Evolutionary conservation across 352 stramenopile genomes (phyloP).

Genomic region (Phytophthora tubulina): DNA sequence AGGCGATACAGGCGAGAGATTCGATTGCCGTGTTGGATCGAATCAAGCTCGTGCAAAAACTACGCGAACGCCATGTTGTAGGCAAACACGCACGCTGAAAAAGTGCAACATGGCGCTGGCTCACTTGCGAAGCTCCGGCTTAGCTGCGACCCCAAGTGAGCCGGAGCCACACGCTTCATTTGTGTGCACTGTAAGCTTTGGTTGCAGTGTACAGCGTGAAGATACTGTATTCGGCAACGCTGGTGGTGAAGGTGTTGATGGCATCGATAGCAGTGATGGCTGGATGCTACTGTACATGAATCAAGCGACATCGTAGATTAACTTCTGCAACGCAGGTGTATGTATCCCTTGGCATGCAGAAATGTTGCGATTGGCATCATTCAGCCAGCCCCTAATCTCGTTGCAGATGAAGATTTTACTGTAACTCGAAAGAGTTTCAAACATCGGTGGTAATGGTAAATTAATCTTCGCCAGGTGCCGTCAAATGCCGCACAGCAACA

Average conservation of each 20-base stretch:
- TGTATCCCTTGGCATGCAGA: background rate
- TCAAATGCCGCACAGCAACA: too few species aligned
- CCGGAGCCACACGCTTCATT: too few species aligned
- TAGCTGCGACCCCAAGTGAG: background rate
- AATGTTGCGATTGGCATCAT: too few species aligned
- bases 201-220: too few species aligned
- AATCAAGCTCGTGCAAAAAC: slow-evolving; percentile 1
- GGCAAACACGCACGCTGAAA: slow-evolving; percentile 22
- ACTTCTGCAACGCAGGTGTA: background rate
- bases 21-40: slow-evolving; percentile 15
- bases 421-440: too few species aligned
- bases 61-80: slow-evolving; percentile 1
- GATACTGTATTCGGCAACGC: too few species aligned
- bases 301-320: background rate
- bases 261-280: background rate
- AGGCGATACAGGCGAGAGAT: too few species aligned
- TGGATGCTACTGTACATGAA: background rate
- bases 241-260: background rate
- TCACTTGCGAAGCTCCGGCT: slow-evolving; percentile 10
- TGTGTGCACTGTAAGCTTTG: too few species aligned
- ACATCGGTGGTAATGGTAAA: background rate
- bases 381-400: too few species aligned
- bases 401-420: too few species aligned
- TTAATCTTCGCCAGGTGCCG: background rate
- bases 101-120: slow-evolving; percentile 14